Evolutionary conservation across 2,329 filamentous ascomycete species (phyloP).

Genomic region (Teratosphaeria destructans): DNA sequence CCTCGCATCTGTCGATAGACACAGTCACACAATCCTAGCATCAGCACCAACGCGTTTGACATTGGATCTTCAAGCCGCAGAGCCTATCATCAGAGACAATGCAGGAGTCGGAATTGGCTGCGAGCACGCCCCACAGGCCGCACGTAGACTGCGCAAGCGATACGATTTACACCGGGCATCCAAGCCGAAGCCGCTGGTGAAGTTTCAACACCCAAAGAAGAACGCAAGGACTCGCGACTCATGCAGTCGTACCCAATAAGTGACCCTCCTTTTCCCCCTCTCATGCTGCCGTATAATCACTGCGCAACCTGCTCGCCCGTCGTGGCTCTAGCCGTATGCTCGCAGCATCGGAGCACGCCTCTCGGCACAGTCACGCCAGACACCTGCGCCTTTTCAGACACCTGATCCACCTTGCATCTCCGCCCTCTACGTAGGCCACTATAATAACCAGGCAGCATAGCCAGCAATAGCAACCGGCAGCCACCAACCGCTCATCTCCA

Average conservation of each 20-base stretch:
- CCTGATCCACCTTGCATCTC: background rate
- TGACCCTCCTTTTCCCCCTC: background rate
- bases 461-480: constrained; percentile 28
- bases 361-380: too few relatives aligned
- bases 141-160: background rate
- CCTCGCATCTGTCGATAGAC: too few relatives aligned
- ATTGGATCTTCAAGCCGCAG: too few relatives aligned
- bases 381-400: too few relatives aligned
- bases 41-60: too few relatives aligned
- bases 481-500: constrained; percentile 29
- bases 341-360: too few relatives aligned
- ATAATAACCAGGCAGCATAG: constrained; percentile 25
- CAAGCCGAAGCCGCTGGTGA: background rate
- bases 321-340: too few relatives aligned
- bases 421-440: background rate
- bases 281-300: background rate
- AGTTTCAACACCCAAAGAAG: background rate
- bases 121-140: too few relatives aligned
- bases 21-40: too few relatives aligned
- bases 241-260: background rate
- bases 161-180: background rate
- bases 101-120: too few relatives aligned
- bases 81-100: too few relatives aligned
- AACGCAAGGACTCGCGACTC: background rate
- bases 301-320: background rate